Conservation (phyloP, 2,329 filamentous ascomycete genomes). For the Pseudogymnoascus sp. region DNA sequence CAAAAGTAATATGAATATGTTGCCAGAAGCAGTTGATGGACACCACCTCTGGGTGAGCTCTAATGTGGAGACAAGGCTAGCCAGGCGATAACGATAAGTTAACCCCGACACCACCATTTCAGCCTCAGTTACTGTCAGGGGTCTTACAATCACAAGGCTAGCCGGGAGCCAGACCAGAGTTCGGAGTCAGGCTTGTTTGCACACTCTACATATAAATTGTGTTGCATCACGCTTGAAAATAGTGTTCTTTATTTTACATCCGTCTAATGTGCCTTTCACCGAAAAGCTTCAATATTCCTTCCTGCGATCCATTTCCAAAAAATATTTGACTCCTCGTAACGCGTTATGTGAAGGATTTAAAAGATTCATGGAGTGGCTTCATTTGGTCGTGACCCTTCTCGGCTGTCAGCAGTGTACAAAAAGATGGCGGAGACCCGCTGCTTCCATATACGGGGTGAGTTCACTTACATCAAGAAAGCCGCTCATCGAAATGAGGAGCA, state of each 20-base stretch:
- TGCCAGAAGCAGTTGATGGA: neutral
- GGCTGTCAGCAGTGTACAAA: neutral
- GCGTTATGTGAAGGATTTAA: conserved; percentile 3
- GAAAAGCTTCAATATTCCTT: neutral
- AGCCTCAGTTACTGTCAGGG: neutral
- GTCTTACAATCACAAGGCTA: neutral
- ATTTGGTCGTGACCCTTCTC: neutral
- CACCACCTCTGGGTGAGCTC: neutral
- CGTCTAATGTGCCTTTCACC: neutral
- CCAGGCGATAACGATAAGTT: conserved; percentile 7
- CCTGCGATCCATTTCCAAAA: neutral
- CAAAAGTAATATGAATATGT: neutral
- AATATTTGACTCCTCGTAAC: neutral
- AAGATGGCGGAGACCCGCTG: neutral
- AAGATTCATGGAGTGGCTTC: conserved; percentile 7
- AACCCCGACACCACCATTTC: neutral
- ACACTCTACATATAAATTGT: neutral
- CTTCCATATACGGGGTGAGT: neutral
- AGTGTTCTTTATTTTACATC: conserved; percentile 5
- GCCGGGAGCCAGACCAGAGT: neutral
- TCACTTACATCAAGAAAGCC: conserved; percentile 74
- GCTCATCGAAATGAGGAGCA: conserved; percentile 74
- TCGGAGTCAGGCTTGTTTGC: neutral
- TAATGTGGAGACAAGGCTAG: neutral
- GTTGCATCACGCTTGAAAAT: neutral